Evolutionary conservation across 805 yeast species (phyloP), one percentile per base, ranked within the genome.

Genomic region (Myxozyma udenii): DNA sequence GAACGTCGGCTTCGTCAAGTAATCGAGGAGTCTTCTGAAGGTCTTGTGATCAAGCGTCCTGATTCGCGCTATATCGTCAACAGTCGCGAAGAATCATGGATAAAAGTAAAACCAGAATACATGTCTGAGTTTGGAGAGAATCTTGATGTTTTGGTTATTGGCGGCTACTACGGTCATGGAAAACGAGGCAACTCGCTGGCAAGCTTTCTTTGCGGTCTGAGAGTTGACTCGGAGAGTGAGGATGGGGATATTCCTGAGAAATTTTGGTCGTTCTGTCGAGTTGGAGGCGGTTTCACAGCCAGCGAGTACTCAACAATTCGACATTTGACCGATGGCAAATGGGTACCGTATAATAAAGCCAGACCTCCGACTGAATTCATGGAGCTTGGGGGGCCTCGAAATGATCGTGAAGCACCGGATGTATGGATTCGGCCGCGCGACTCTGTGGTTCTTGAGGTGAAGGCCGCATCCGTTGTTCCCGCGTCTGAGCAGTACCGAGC

Each of bases 101-200:
- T 88, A 14, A 91, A 91, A 63, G 78, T 91, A 1, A 91, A 91
- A 66, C 98, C 98, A 0, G 96, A 90, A 60, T 90, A 89, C 64
- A 71, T 89, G 47, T 84, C 81, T 49, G 87, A 84, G 52, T 85
- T 85, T 66, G 96, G 96, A 7, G 95, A 89, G 26, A 85, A 86
- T 62, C 71, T 89, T 55, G 98, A 91, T 66, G 66, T 89, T 43
- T 72, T 82, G 2, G 78, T 91, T 0, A 81, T 90, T 51, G 98
- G 97, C 0, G 84, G 82, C 49, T 81, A 79, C 50, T 81, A 81
- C 16, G 88, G 87, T 0, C 75, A 78, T 21, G 91, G 91, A 43
- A 73, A 71, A 36, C 60, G 71, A 2, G 65, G 64, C 2, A 55
- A 62, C 25, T 48, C 48, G 12, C 46, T 68, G 18, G 76, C 82